These are phyloP conservation scores for Penicillium cinerascens DNA, from an alignment of 495 filamentous ascomycete genomes.

Conservation along the genomic window DNA sequence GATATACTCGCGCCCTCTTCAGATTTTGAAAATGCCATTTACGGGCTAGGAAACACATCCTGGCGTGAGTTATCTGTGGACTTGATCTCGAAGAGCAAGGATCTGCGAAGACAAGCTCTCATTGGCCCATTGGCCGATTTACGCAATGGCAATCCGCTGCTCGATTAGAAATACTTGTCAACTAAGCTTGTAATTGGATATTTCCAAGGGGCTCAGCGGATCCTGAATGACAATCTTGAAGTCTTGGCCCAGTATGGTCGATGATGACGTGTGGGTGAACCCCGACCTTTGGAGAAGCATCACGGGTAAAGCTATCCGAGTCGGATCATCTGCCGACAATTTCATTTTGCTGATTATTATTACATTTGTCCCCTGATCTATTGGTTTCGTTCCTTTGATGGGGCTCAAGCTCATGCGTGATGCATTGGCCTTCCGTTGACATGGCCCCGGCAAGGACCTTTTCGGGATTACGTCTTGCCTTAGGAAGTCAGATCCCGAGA, in stretches of 20 bases:
- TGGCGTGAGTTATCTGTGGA: neutral
- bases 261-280: neutral
- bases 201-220: neutral
- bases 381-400: neutral
- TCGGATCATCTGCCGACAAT: neutral
- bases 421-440: neutral
- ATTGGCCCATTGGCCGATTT: neutral
- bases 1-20: too few species aligned
- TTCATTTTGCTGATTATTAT: neutral
- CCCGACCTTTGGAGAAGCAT: neutral
- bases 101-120: neutral
- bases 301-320: neutral
- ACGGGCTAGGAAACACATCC: neutral
- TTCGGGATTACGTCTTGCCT: neutral
- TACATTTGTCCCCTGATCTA: neutral
- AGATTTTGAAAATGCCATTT: neutral
- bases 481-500: neutral
- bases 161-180: neutral
- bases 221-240: neutral
- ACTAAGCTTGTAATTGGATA: neutral
- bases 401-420: neutral
- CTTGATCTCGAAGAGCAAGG: neutral
- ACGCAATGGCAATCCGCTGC: neutral
- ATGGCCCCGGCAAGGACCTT: neutral
- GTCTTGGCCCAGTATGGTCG: neutral